phyloP scores from a whole-genome alignment of 1,284 basidiomycete species.

The Exsudoporus floridanus region DNA sequence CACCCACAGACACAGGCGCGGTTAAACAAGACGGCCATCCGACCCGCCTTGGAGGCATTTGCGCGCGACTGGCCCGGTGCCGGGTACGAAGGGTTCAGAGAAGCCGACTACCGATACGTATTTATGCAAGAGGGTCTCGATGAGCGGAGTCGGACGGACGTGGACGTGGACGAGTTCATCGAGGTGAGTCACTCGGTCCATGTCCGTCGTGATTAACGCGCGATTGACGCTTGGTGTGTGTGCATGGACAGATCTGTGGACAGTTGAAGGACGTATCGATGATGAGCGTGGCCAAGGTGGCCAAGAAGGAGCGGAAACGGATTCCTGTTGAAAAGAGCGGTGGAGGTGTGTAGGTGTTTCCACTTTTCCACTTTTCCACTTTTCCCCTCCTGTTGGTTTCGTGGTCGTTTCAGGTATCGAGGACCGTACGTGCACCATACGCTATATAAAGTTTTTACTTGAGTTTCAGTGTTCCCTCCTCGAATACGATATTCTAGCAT shows the following conservation, averaged over 20 bases:
- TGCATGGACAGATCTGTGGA: conserved; percentile 62
- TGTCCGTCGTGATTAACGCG: too few relatives aligned
- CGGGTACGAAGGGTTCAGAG: conserved; percentile 50
- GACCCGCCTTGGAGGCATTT: conserved; percentile 41
- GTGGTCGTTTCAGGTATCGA: neutral
- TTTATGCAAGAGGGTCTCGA: conserved; percentile 74
- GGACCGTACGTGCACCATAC: neutral
- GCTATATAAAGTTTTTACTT: neutral
- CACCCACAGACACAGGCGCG: conserved; percentile 3
- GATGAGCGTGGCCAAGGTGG: conserved; percentile 43
- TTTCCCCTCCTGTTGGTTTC: neutral
- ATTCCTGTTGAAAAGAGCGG: conserved; percentile 88
- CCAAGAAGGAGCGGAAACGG: conserved; percentile 48
- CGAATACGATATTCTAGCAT: too few relatives aligned
- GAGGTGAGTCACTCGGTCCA: conserved; percentile 52
- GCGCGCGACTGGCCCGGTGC: conserved; percentile 43
- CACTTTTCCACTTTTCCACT: too few relatives aligned
- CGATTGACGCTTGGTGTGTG: neutral
- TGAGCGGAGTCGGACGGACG: conserved; percentile 39
- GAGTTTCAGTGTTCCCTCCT: too few relatives aligned
- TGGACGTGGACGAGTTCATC: conserved; percentile 79
- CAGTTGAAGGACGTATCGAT: conserved; percentile 78
- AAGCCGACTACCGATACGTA: conserved; percentile 69
- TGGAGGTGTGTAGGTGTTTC: conserved; percentile 69
- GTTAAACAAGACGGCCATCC: conserved; percentile 35